Evolutionary conservation across 805 yeast species (phyloP).

Genomic region (Pichia kluyveri): DNA sequence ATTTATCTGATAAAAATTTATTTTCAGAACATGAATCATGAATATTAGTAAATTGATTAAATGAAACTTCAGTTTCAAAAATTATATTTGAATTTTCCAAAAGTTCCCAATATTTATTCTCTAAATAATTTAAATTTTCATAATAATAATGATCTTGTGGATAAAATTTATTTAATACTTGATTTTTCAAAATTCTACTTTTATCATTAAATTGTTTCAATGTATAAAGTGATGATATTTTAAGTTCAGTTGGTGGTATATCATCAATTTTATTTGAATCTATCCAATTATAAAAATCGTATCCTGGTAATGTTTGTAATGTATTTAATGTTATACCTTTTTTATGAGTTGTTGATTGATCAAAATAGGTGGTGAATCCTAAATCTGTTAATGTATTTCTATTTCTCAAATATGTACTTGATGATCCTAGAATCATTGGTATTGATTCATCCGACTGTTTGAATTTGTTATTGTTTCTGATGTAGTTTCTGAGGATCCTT

Average conservation of each 20-base stretch:
- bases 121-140: slow-evolving; percentile 24
- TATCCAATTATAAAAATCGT: slow-evolving; percentile 39
- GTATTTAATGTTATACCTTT: slow-evolving; percentile 29
- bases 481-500: no score
- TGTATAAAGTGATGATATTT: slow-evolving; percentile 42
- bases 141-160: slow-evolving; percentile 5
- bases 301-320: slow-evolving; percentile 27
- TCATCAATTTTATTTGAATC: slow-evolving; percentile 28
- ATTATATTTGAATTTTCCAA: slow-evolving; percentile 22
- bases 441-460: background rate
- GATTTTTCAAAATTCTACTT: slow-evolving; percentile 33
- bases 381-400: slow-evolving; percentile 37
- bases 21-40: slow-evolving; percentile 32
- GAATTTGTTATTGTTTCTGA: background rate
- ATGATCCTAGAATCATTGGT: slow-evolving; percentile 39
- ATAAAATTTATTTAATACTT: slow-evolving; percentile 13
- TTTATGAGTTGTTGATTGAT: slow-evolving; percentile 37
- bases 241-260: slow-evolving; percentile 28
- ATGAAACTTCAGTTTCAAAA: slow-evolving; percentile 30
- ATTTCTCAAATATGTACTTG: slow-evolving; percentile 36
- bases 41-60: slow-evolving; percentile 24
- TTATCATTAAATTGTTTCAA: slow-evolving; percentile 52
- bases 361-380: slow-evolving; percentile 44
- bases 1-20: slow-evolving; percentile 11
- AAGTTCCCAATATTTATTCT: slow-evolving; percentile 34